Evolutionary conservation across 768 basidiomycete genomes (phyloP), one percentile per base, ranked within the genome.

Genomic region (Russula emetica): DNA sequence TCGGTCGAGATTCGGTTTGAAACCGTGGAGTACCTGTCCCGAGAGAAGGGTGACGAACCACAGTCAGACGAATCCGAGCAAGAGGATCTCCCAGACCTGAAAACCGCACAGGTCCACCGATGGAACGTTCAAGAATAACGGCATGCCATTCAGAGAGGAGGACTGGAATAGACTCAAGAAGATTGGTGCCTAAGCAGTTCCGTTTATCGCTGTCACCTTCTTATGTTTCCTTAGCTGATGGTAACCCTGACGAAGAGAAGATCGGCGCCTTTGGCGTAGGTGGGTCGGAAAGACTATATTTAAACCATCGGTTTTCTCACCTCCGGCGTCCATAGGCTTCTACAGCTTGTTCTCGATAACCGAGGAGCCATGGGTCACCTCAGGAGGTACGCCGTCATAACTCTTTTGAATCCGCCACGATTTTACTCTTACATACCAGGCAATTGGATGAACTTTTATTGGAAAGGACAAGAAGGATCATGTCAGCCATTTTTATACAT

Each of bases 361-460:
- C 1, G 90, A 92, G 64, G 86, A 88, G 67, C 90, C 90, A 0
- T 87, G 89, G 70, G 90, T 92, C 1, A 87, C 82, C 3, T 92
- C 90, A 18, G 90, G 90, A 77, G 83, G 88, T 87, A 72, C 56
- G 72, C 60, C 22, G 10, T 2, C 74, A n/a, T 74, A 71, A 16
- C 69, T 73, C 60, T 69, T 57, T 69, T 62, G 16, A 42, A 8
- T 4, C 20, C 70, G 1, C 28, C 34, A 13, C 14, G 16, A 10
- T 59, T 26, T 55, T 73, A 78, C 34, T 55, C 49, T 70, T 71
- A 38, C 76, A 76, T 0, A 72, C 77, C 45, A 80, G 93, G 85
- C 34, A 83, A 90, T 71, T 94, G 92, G 85, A 96, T 96, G 94
- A 88, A 86, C 0, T 98, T 97, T 73, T 91, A 95, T 72, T 98